phyloP scores from a whole-genome alignment of 108 stramenopile species.

The Skeletonema potamos region DNA sequence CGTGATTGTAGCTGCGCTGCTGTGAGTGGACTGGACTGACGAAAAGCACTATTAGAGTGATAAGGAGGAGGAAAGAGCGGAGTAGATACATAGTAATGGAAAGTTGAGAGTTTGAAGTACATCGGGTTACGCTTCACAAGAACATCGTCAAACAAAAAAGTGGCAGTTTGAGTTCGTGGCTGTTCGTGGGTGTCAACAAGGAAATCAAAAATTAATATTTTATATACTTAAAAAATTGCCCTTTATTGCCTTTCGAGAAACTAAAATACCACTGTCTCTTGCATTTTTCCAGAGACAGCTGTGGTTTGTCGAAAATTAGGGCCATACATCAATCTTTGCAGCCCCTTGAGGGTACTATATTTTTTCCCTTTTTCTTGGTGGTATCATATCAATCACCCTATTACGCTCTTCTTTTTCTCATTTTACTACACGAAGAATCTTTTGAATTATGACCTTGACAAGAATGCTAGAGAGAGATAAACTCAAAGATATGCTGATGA shows the following conservation, averaged over 20 bases:
- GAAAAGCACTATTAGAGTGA: not conserved
- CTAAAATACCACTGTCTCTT: conserved; percentile 75
- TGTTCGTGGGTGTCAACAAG: not conserved
- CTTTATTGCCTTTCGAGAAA: conserved; percentile 42
- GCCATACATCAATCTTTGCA: conserved; percentile 60
- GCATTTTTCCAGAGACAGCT: conserved; percentile 79
- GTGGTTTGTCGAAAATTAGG: conserved; percentile 52
- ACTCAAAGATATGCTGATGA: too few relatives aligned
- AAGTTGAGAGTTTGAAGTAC: not conserved
- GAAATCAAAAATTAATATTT: not conserved
- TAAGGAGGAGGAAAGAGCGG: not conserved
- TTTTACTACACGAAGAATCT: too few relatives aligned
- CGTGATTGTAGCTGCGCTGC: conserved; percentile 9
- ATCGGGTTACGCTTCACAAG: not conserved
- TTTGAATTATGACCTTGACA: too few relatives aligned
- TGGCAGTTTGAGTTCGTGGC: too few relatives aligned
- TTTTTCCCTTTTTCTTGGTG: conserved; percentile 17
- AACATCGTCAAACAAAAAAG: too few relatives aligned
- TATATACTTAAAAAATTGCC: conserved; percentile 14
- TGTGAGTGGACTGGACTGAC: not conserved
- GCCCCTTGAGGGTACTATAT: conserved; percentile 55
- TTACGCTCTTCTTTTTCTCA: not conserved
- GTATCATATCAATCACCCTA: not conserved
- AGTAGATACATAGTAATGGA: not conserved
- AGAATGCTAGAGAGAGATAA: too few relatives aligned